Conservation (phyloP, 768 basidiomycete genomes). For the Collybia sp. region DNA sequence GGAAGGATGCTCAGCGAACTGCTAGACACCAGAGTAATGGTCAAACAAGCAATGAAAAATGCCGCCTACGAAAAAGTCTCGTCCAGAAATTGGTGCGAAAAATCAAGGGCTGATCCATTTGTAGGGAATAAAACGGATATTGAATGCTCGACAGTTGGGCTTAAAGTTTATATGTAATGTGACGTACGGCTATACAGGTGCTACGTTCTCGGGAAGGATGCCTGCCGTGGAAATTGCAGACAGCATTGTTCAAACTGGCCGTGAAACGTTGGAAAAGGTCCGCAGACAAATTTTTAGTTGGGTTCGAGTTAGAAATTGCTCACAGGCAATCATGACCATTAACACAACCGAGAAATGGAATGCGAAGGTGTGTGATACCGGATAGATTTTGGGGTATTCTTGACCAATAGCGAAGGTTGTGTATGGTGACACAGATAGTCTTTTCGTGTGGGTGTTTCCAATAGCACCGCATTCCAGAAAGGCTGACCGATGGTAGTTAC, state of each 20-base stretch:
- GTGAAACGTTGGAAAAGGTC: slow-evolving; percentile 94
- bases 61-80: slow-evolving; percentile 69
- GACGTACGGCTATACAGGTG: slow-evolving; percentile 95
- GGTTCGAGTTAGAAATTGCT: slow-evolving; percentile 1
- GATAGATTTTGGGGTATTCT: slow-evolving; percentile 1
- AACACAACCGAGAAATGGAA: slow-evolving; percentile 81
- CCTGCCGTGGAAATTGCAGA: slow-evolving; percentile 98
- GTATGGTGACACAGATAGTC: slow-evolving; percentile 96
- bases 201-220: slow-evolving; percentile 95
- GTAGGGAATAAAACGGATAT: slow-evolving; percentile 67
- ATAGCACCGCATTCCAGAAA: neutral
- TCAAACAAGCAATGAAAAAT: slow-evolving; percentile 93
- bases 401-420: slow-evolving; percentile 50
- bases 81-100: too few species aligned
- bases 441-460: slow-evolving; percentile 61
- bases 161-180: slow-evolving; percentile 94
- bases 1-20: slow-evolving; percentile 91
- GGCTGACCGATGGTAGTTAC: slow-evolving; percentile 32
- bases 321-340: slow-evolving; percentile 78
- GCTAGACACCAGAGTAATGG: slow-evolving; percentile 94
- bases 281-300: neutral
- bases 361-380: slow-evolving; percentile 41
- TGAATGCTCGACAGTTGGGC: slow-evolving; percentile 89
- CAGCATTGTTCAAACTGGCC: slow-evolving; percentile 93
- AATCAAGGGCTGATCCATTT: too few species aligned